Evolutionary conservation across 2,329 filamentous ascomycete genomes (phyloP).

Genomic region (Colletotrichum sp.): DNA sequence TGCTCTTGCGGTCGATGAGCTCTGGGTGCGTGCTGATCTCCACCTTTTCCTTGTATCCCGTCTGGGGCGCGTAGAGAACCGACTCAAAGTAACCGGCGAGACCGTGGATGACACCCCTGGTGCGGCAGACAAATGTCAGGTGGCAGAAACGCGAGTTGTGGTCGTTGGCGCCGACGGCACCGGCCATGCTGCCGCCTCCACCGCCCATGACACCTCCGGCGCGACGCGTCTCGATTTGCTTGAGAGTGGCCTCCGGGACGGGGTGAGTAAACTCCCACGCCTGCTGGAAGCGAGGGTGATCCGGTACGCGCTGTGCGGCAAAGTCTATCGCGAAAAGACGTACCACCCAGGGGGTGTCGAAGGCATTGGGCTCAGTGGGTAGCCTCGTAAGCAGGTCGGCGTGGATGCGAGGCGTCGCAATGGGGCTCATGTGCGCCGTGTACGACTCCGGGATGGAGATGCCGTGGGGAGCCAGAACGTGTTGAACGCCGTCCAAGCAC

Average conservation of each 20-base stretch:
- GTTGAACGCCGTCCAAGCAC: constrained; percentile 93
- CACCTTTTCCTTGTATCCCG: constrained; percentile 58
- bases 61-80: constrained; percentile 76
- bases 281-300: constrained; percentile 69
- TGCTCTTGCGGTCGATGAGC: constrained; percentile 89
- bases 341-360: constrained; percentile 93
- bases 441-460: constrained; percentile 95
- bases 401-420: constrained; percentile 85
- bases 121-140: constrained; percentile 77
- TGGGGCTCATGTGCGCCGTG: constrained; percentile 91
- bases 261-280: constrained; percentile 85
- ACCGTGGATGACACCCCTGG: constrained; percentile 87
- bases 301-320: constrained; percentile 64
- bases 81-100: constrained; percentile 96
- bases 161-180: constrained; percentile 83
- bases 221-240: constrained; percentile 58
- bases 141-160: constrained; percentile 87
- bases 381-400: constrained; percentile 75
- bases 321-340: constrained; percentile 91
- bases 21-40: constrained; percentile 94
- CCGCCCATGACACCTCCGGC: constrained; percentile 70
- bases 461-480: constrained; percentile 81
- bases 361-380: constrained; percentile 70
- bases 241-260: constrained; percentile 63
- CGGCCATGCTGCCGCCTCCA: constrained; percentile 75